These are phyloP conservation scores for Ustilago crameri DNA, from an alignment of 1,284 basidiomycete species.

Conservation along the genomic window DNA sequence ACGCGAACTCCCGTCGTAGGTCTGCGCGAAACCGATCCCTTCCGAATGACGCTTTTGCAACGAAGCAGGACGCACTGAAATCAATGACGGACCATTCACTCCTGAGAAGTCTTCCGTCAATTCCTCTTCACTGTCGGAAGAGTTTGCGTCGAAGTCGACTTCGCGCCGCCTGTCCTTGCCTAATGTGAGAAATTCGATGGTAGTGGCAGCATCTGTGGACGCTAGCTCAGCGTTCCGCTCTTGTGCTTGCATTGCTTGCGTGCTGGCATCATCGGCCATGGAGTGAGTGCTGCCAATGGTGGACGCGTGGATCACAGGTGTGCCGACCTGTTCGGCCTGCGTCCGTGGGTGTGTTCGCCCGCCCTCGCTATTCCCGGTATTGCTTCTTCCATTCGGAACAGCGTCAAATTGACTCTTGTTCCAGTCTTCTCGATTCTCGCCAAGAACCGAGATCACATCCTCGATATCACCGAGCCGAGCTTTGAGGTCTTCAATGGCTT, in stretches of 20 bases:
- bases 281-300: background rate
- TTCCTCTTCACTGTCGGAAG: constrained; percentile 36
- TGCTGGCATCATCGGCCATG: background rate
- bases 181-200: constrained; percentile 41
- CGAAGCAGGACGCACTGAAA: constrained; percentile 3
- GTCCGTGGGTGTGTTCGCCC: background rate
- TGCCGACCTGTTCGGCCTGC: background rate
- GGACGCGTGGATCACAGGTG: background rate
- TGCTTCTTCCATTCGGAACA: background rate
- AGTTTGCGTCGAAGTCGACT: constrained; percentile 28
- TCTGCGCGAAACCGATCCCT: background rate
- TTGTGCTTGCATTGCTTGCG: constrained; percentile 11
- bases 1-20: constrained; percentile 17
- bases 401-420: background rate
- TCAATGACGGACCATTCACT: background rate
- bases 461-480: constrained; percentile 38
- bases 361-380: background rate
- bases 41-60: constrained; percentile 2
- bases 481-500: constrained; percentile 32
- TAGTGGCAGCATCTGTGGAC: constrained; percentile 42
- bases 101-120: background rate
- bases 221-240: constrained; percentile 39
- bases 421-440: constrained; percentile 31
- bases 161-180: constrained; percentile 44
- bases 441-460: constrained; percentile 37